phyloP scores from a whole-genome alignment of 2,329 filamentous ascomycete species.

The Fusarium palustre region DNA sequence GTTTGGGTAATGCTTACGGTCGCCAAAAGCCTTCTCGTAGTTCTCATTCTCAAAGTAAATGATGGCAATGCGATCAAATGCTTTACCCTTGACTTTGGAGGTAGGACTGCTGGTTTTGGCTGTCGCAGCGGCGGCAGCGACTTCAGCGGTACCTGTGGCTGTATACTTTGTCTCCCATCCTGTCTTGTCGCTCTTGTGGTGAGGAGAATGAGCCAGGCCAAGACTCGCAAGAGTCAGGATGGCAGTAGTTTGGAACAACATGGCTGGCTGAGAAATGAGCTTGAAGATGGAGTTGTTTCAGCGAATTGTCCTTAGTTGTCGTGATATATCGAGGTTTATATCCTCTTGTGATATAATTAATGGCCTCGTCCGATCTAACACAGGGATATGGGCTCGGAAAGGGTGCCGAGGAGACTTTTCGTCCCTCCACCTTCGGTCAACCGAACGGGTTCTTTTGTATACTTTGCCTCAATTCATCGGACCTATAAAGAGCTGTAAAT shows the following conservation, averaged over 20 bases:
- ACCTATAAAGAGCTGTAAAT: neutral
- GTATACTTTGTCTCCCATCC: conserved; percentile 60
- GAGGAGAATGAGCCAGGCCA: conserved; percentile 38
- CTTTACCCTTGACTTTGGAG: conserved; percentile 74
- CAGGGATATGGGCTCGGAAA: conserved; percentile 6
- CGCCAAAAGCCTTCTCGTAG: conserved; percentile 72
- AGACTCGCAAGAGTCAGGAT: conserved; percentile 46
- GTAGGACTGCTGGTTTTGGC: conserved; percentile 70
- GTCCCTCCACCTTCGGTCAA: conserved; percentile 21
- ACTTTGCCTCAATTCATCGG: neutral
- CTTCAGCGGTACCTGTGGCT: conserved; percentile 62
- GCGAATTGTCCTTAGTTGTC: accelerated
- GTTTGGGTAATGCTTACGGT: conserved; percentile 59
- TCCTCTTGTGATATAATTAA: neutral
- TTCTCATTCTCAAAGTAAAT: conserved; percentile 85
- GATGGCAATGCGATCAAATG: conserved; percentile 77
- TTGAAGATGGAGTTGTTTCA: neutral
- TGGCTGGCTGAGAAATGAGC: neutral
- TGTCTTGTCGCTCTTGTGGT: conserved; percentile 5
- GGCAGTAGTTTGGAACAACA: conserved; percentile 40
- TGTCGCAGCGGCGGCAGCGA: conserved; percentile 68
- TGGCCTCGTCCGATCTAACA: neutral
- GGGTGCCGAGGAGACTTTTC: conserved; percentile 4
- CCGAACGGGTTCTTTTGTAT: neutral
- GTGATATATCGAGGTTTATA: neutral